Percentiles rank a stretch among this genome's conserved stretches.
These are phyloP conservation scores for Beauveria pseudobassiana DNA, from an alignment of 2,329 filamentous ascomycete species.

Conservation along the genomic window DNA sequence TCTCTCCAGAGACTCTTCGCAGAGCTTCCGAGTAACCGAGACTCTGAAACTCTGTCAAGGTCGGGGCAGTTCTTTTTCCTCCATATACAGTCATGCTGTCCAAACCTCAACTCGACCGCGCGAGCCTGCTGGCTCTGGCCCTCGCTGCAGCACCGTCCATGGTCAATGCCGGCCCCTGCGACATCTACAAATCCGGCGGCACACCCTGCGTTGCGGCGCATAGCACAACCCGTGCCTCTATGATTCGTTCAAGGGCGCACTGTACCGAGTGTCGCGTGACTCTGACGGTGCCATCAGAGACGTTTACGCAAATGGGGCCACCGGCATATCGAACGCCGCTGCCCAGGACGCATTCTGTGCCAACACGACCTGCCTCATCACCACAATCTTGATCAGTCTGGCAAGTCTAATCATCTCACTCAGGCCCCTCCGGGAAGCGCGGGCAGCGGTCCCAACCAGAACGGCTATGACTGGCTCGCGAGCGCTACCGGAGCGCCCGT, in stretches of 20 bases:
- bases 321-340: constrained; percentile 54
- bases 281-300: constrained; percentile 38
- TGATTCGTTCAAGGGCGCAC: constrained; percentile 39
- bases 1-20: neutral
- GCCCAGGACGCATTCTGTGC: constrained; percentile 55
- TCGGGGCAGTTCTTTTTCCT: neutral
- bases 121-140: neutral
- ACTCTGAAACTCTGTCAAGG: too few relatives aligned
- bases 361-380: constrained; percentile 54
- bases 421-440: constrained; percentile 50
- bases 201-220: constrained; percentile 56
- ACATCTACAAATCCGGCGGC: constrained; percentile 48
- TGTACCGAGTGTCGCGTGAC: constrained; percentile 52
- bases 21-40: neutral
- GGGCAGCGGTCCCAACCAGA: constrained; percentile 46
- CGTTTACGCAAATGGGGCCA: constrained; percentile 45
- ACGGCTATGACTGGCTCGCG: constrained; percentile 54
- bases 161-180: constrained; percentile 48
- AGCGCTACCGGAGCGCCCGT: constrained; percentile 53
- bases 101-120: neutral
- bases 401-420: constrained; percentile 52
- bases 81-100: neutral
- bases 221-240: constrained; percentile 56
- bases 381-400: constrained; percentile 59
- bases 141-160: constrained; percentile 18